These are phyloP conservation scores for Talaromyces nanjingensis DNA, from an alignment of 495 filamentous ascomycete genomes.

Conservation along the genomic window DNA sequence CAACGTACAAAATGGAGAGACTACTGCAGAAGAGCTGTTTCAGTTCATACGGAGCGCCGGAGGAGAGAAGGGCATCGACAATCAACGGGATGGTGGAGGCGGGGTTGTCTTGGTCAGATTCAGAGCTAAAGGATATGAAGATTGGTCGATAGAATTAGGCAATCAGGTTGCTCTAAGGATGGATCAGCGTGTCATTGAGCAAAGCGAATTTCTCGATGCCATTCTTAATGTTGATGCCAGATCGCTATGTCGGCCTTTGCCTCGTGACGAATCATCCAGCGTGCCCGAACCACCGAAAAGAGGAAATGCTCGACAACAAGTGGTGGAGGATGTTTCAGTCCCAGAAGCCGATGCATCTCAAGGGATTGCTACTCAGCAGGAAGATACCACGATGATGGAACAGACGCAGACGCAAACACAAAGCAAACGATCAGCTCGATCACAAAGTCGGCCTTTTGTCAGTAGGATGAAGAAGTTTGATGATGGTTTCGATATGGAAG, in stretches of 20 bases:
- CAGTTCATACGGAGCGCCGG: conserved; percentile 67
- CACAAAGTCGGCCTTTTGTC: conserved; percentile 31
- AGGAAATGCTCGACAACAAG: not conserved
- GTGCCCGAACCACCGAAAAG: conserved; percentile 14
- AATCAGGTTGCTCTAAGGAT: conserved; percentile 59
- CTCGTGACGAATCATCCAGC: conserved; percentile 18
- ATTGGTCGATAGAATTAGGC: conserved; percentile 65
- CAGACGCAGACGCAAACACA: conserved; percentile 11
- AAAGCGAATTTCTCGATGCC: conserved; percentile 88
- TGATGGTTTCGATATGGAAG: conserved; percentile 46
- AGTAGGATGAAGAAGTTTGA: conserved; percentile 73
- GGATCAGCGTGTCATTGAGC: conserved; percentile 77
- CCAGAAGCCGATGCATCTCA: not conserved
- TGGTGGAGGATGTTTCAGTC: not conserved
- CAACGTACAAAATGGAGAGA: conserved; percentile 53
- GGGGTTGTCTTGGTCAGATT: conserved; percentile 77
- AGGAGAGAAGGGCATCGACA: conserved; percentile 61
- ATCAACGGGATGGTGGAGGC: conserved; percentile 53
- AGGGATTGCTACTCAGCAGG: not conserved
- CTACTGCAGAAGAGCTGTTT: conserved; percentile 69
- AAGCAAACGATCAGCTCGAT: conserved; percentile 17
- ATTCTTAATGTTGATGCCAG: conserved; percentile 73
- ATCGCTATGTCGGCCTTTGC: conserved; percentile 57
- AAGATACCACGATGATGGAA: not conserved
- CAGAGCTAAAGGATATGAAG: conserved; percentile 53